Evolutionary conservation across 371 early-diverging fungal species (phyloP), one percentile per base, ranked within the genome.

Genomic region (Mortierella sp.): DNA sequence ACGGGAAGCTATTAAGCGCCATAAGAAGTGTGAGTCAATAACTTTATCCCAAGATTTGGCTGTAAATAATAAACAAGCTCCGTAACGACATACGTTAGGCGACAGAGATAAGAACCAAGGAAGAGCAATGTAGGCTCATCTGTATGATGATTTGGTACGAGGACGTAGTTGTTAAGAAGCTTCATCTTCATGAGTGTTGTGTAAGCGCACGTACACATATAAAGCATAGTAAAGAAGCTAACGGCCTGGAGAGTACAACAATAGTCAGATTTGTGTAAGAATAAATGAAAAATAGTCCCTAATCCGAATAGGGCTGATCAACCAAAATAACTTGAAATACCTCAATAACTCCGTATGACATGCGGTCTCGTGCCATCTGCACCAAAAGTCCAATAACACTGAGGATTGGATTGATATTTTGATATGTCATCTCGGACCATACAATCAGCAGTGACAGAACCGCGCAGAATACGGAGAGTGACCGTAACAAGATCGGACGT

Each of bases 371-470:
- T 54, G 34, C 87, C 83, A 74, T 75, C 80, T 59, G 86, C 75
- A 88, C 64, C 7, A 85, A 71, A 17, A 89, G 71, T 7, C 85
- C 88, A 51, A 90, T 86, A 58, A 92, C 86, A 10, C 90, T 89
- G n/a, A 91, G 59, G 7, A 87, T 83, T 19, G 91, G 90, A 26
- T 77, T 76, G 64, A 81, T 55, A 23, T 92, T 78, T 60, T 91
- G 91, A 75, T 97, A 96, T 0, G 96, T 96, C 51, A 95, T 84
- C 77, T 98, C 98, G 7, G 96, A 96, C 97, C 97, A 97, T 22
- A 98, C 85, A 19, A 98, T 87, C 47, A 90, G 85, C 0, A 90
- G 67, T 31, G 96, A 94, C 31, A 94, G 67, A 10, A 88, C 10
- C 0, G 89, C 88, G 61, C 88, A 92, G 0, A 91, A 28, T 6